Evolutionary conservation across 1,284 basidiomycete genomes (phyloP), one percentile per base, ranked within the genome.

Genomic region (Pseudozyma hubeiensis): DNA sequence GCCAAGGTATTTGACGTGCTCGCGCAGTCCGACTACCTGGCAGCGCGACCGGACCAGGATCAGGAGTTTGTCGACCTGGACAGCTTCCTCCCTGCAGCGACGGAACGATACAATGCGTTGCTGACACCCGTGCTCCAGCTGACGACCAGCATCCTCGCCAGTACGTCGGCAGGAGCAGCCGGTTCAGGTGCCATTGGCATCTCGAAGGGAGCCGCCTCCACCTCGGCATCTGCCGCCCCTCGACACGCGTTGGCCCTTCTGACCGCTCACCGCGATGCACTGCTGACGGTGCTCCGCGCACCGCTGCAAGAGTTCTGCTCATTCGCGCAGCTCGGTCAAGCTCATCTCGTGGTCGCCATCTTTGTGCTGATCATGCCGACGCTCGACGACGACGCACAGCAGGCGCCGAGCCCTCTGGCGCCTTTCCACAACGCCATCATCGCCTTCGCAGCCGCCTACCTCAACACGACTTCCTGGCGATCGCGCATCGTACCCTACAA

Each of bases 61-160:
- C 90, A 93, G 66, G 90, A 90, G 0, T 90, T 92, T 80, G 90
- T 93, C 81, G 93, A 94, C 76, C 88, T 90, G 39, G 91, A 93
- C 77, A 89, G 90, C 37, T 95, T 96, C 87, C 86, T 97, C 7
- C 94, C 94, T 1, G 92, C 92, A 0, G 91, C 92, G 0, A 88
- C 92, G 13, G 91, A 93, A 66, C 89, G 94, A 40, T 94, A 96
- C 84, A 92, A 95, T 77, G 93, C 96, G 76, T 84, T 97, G 7
- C 88, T 96, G 67, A 88, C 93, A 84, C 94, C 94, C 0, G 90
- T 91, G 14, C 85, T 97, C 41, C 93, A 96, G 83, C 87, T 95
- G 24, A 88, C 91, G 16, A 88, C 90, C 62, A 75, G 74, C 48
- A 70, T 80, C 39, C 72, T 84, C 10, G 77, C 79, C 17, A 80